Conservation (phyloP, 345 rosid genomes). For the Arabis alpina region DNA sequence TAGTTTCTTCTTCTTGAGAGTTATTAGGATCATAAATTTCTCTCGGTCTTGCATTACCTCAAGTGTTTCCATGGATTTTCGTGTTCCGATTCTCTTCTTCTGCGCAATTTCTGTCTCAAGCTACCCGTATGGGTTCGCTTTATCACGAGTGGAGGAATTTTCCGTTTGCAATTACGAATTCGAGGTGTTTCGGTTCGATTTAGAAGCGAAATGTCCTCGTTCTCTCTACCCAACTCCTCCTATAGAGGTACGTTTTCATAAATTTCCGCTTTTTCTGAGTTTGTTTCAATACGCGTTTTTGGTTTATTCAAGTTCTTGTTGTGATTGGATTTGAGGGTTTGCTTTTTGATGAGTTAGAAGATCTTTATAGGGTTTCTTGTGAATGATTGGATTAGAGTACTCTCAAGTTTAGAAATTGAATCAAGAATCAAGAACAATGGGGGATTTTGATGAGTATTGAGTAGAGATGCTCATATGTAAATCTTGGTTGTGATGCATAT, state of each 20-base stretch:
- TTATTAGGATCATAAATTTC: neutral
- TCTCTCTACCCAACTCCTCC: slow-evolving; percentile 67
- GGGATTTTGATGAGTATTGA: neutral
- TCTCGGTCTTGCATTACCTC: slow-evolving; percentile 21
- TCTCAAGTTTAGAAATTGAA: neutral
- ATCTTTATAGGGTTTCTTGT: slow-evolving; percentile 14
- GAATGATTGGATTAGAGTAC: neutral
- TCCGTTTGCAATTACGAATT: slow-evolving; percentile 57
- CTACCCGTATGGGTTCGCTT: slow-evolving; percentile 31
- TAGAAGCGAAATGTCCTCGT: slow-evolving; percentile 63
- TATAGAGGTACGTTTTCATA: slow-evolving; percentile 50
- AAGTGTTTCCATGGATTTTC: slow-evolving; percentile 30
- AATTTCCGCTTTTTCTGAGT: neutral
- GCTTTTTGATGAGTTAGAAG: slow-evolving; percentile 10
- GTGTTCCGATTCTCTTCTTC: slow-evolving; percentile 42
- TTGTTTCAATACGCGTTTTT: neutral
- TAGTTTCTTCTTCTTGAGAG: neutral
- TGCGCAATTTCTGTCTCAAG: slow-evolving; percentile 39
- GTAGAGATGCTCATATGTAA: neutral
- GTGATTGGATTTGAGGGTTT: neutral
- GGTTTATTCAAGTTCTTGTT: slow-evolving; percentile 3
- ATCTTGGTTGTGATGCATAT: neutral
- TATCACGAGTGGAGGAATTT: slow-evolving; percentile 39
- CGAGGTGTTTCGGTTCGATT: slow-evolving; percentile 46
- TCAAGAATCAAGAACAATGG: neutral